Conservation (phyloP, 257 asterid genomes). For the Gynochthodes officinalis region DNA sequence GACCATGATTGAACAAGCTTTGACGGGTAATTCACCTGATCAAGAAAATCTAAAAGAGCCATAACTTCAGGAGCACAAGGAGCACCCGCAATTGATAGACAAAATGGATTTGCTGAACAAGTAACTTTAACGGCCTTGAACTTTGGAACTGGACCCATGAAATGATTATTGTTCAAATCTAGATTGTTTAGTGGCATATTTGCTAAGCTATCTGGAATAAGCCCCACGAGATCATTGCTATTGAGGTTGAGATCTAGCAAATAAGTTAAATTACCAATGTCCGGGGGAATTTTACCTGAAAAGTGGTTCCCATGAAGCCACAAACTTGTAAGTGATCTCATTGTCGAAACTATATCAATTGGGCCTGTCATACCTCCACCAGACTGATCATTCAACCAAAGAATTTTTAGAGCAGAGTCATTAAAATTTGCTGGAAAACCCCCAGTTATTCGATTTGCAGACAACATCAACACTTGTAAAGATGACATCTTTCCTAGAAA, state of each 20-base stretch:
- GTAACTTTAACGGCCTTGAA: slow-evolving; percentile 53
- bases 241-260: slow-evolving; percentile 60
- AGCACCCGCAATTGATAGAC: slow-evolving; percentile 47
- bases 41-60: slow-evolving; percentile 71
- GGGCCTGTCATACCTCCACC: slow-evolving; percentile 67
- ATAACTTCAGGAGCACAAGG: slow-evolving; percentile 59
- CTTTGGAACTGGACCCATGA: slow-evolving; percentile 77
- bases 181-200: slow-evolving; percentile 42
- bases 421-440: slow-evolving; percentile 63
- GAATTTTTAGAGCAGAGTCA: slow-evolving; percentile 43
- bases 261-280: slow-evolving; percentile 50
- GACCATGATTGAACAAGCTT: slow-evolving; percentile 75
- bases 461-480: slow-evolving; percentile 58
- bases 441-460: slow-evolving; percentile 53
- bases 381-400: slow-evolving; percentile 69
- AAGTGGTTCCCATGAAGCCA: slow-evolving; percentile 89
- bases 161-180: slow-evolving; percentile 74
- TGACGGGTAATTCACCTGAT: slow-evolving; percentile 60
- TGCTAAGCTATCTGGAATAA: slow-evolving; percentile 58
- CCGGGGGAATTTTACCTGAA: slow-evolving; percentile 70
- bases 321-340: slow-evolving; percentile 63
- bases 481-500: slow-evolving; percentile 73
- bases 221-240: slow-evolving; percentile 70
- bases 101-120: slow-evolving; percentile 53
- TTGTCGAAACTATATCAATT: slow-evolving; percentile 48